Base-by-base conservation (phyloP, 345 rosid species). In the Aegle marmelos region DNA sequence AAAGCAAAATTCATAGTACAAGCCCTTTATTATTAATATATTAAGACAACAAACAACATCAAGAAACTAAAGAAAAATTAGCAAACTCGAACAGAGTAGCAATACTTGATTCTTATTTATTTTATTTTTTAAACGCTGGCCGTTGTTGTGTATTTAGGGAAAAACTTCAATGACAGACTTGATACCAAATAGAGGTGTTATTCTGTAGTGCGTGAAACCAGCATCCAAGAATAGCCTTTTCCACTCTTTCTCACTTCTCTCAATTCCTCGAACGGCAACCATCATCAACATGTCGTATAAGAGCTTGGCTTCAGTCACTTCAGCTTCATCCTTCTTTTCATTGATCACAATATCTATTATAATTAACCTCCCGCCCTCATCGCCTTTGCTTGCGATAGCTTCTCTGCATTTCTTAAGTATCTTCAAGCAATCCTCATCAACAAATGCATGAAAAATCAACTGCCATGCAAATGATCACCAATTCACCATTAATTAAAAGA, bases 381-480 rank as follows among this genome's bases (percentile, higher is more conserved):
- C 62, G 9, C 58, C 66, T 19, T 33, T 79, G 1, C 62, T 53
- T 22, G 37, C 30, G 30, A 54, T 71, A 66, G 87, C 89, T 71
- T 82, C 89, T 74, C 78, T 81, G 85, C 89, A 82, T 37, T 45
- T 79, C 75, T 83, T 80, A n/a, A 87, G 79, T 66, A 87, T 84
- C 76, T 82, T 89, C 72, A 84, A 48, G 74, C 89, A 89, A 3
- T 89, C 86, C 21, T 83, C 88, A n/a, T 89, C 90, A n/a, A 74
- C 74, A 75, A 78, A 87, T n/a, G 72, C 81, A 63, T 89, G 90
- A 58, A 87, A 69, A 61, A 84, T 74, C 16, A 53, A 53, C 89
- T 87, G 83, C 22, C 17, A 37, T 2, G 50, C 53, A 36, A 41
- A 10, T 37, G 41, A 16, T 28, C 33, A 30, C 2, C 53, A 45